Conservation (phyloP, 2,329 filamentous ascomycete genomes). For the Colletotrichum chlorophyti region DNA sequence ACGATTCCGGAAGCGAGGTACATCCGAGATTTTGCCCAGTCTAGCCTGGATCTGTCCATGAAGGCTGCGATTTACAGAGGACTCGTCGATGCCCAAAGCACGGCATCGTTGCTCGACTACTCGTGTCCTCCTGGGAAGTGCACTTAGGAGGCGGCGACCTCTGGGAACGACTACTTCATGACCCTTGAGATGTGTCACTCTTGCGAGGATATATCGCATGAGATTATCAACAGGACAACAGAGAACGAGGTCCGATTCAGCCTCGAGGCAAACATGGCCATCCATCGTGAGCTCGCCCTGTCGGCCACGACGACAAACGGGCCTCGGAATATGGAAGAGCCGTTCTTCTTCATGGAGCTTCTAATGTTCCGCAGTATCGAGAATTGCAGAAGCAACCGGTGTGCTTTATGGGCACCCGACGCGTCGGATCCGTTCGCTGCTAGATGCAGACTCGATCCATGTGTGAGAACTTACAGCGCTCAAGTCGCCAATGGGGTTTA, state of each 20-base stretch:
- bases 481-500: not conserved
- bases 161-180: not conserved
- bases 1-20: not conserved
- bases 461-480: not conserved
- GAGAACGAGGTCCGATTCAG: not conserved
- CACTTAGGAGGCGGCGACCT: no score
- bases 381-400: not conserved
- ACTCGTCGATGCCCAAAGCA: not conserved
- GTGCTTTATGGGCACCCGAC: not conserved
- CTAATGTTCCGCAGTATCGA: not conserved
- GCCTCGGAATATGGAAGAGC: not conserved
- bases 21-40: not conserved
- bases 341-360: not conserved
- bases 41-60: not conserved
- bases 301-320: not conserved
- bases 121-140: not conserved
- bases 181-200: conserved; percentile 1
- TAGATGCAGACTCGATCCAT: not conserved
- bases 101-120: not conserved
- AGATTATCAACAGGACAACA: not conserved
- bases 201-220: not conserved
- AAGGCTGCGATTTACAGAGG: not conserved
- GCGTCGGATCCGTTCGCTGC: not conserved
- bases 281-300: not conserved
- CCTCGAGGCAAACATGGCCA: not conserved